Conservation (phyloP, 805 yeast genomes). For the Suhomyces sp. region DNA sequence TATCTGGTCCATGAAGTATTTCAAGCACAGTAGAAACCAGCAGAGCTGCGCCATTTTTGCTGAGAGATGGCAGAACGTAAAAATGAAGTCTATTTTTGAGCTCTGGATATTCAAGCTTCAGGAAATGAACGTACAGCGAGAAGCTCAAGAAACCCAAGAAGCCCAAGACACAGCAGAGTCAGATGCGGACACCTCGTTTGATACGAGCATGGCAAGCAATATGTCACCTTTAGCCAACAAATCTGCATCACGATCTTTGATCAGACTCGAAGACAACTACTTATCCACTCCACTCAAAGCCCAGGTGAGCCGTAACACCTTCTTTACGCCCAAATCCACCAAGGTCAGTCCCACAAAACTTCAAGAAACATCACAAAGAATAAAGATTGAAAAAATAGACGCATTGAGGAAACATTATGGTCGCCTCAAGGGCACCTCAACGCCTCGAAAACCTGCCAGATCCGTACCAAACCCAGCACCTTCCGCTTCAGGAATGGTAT, state of each 20-base stretch:
- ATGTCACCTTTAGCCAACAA: conserved; percentile 34
- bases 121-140: conserved; percentile 4
- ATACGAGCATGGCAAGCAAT: conserved; percentile 21
- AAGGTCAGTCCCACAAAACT: conserved; percentile 35
- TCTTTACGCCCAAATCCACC: conserved; percentile 22
- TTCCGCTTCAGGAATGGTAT: neutral
- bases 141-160: neutral
- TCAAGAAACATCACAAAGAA: conserved; percentile 37
- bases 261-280: conserved; percentile 18
- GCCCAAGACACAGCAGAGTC: too few relatives aligned
- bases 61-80: conserved; percentile 29
- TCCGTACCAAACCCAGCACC: neutral
- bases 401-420: conserved; percentile 35
- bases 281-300: conserved; percentile 35
- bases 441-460: conserved; percentile 8
- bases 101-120: conserved; percentile 33
- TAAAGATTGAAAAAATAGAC: conserved; percentile 31
- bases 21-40: conserved; percentile 31
- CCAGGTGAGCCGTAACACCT: conserved; percentile 10
- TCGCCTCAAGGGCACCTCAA: conserved; percentile 17
- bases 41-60: conserved; percentile 34
- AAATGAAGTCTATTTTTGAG: conserved; percentile 31
- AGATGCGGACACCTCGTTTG: conserved; percentile 12
- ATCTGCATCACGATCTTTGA: conserved; percentile 5
- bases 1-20: conserved; percentile 36